Evolutionary conservation across 2,329 filamentous ascomycete genomes (phyloP), one percentile per base, ranked within the genome.

Genomic region (Decorospora gaudefroyi): DNA sequence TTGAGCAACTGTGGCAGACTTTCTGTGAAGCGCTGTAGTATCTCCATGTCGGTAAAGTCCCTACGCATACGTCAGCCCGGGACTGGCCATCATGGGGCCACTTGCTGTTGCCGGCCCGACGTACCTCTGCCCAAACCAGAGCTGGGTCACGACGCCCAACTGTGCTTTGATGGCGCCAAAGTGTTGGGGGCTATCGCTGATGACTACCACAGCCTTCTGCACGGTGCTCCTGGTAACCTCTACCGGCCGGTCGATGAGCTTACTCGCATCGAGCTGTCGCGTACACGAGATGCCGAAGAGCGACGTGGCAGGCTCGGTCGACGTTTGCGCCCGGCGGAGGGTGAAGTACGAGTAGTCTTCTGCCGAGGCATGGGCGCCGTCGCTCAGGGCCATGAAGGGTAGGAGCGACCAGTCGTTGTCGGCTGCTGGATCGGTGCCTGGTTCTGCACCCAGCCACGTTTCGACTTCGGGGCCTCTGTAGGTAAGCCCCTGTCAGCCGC

Each of bases 341-440:
- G 92, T 97, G 70, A 99, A 99, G 75, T 99, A 99, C 37, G 91
- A 96, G 76, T 97, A 99, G 74, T 97, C 93, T 74, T 99, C 93
- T 45, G 86, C 87, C 15, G 88, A 85, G 42, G 90, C 85, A 77
- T 99, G 93, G 40, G 93, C 93, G 39, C 93, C 93, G 69, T 99
- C 93, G 45, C 89, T 93, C 64, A 99, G 74, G 17, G 93, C 93
- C 89, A 97, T 96, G 71, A 99, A 99, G 0, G 93, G 91, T 50
- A 99, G 78, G 57, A 96, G 72, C 18, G 85, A 80, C 93, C 93
- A 99, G 66, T 93, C 89, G 73, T 95, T 92, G 46, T 91, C 87
- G 31, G 74, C 77, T 3, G 87, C 87, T 8, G 92, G 90, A 71
- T 96, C 90, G 46, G 75, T 77, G 40, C 84, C 87, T 58, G 91